phyloP scores from a whole-genome alignment of 2,329 filamentous ascomycete species.

The Pseudopyrenochaeta lycopersici region DNA sequence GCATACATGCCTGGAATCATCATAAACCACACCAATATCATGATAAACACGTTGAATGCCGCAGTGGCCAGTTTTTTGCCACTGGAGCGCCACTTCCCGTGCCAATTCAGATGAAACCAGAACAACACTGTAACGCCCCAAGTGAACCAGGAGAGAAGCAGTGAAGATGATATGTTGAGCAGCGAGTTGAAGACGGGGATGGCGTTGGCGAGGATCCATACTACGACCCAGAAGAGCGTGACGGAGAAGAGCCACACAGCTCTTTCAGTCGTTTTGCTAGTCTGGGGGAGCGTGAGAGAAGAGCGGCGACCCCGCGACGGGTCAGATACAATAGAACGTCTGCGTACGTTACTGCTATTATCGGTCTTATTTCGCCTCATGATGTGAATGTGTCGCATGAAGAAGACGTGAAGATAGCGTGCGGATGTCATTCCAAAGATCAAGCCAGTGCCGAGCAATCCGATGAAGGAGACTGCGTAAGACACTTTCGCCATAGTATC shows the following conservation, averaged over 20 bases:
- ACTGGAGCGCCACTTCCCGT: constrained; percentile 31
- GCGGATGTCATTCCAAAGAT: constrained; percentile 35
- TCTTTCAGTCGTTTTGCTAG: constrained; percentile 28
- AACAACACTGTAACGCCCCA: constrained; percentile 40
- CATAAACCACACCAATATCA: constrained; percentile 32
- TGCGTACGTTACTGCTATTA: constrained; percentile 2
- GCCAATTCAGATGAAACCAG: constrained; percentile 40
- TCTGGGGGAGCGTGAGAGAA: constrained; percentile 16
- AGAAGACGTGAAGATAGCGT: constrained; percentile 32
- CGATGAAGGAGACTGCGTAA: constrained; percentile 31
- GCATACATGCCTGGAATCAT: constrained; percentile 38
- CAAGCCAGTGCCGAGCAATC: constrained; percentile 34
- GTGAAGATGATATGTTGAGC: constrained; percentile 35
- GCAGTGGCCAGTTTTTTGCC: constrained; percentile 30
- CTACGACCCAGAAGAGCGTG: constrained; percentile 34
- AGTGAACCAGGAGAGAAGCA: constrained; percentile 38
- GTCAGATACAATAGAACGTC: constrained; percentile 12
- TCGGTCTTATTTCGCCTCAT: constrained; percentile 20
- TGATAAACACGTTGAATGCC: constrained; percentile 30
- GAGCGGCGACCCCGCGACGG: constrained; percentile 24
- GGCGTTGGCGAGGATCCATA: constrained; percentile 39
- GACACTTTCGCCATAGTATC: constrained; percentile 33
- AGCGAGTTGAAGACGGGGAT: constrained; percentile 39
- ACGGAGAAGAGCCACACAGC: constrained; percentile 33
- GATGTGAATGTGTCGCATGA: constrained; percentile 28